Percentiles rank a stretch among this genome's conserved stretches.
phyloP scores from a whole-genome alignment of 306 rosid genomes.

The Begonia loranthoides region DNA sequence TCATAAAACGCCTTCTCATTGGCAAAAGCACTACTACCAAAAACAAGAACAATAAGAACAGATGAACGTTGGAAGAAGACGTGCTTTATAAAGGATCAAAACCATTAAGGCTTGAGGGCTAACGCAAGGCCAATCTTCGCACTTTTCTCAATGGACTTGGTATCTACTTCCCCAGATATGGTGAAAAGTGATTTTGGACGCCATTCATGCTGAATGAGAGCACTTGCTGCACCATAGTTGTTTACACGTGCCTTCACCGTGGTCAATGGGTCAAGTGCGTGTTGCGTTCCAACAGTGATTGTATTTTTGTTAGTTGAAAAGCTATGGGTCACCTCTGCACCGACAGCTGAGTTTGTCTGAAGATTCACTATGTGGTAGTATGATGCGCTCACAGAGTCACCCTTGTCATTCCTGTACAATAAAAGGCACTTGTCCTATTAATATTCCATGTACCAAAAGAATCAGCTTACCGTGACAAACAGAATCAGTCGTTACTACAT shows the following conservation, averaged over 20 bases:
- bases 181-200: slow-evolving; percentile 83
- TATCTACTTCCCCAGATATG: slow-evolving; percentile 85
- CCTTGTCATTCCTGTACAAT: slow-evolving; percentile 62
- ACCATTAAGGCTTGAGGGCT: slow-evolving; percentile 72
- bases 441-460: background rate
- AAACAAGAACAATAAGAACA: slow-evolving; percentile 5
- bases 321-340: slow-evolving; percentile 66
- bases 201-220: slow-evolving; percentile 94
- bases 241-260: slow-evolving; percentile 54
- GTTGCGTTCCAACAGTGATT: slow-evolving; percentile 65
- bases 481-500: background rate
- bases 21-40: slow-evolving; percentile 7
- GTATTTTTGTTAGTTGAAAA: slow-evolving; percentile 63
- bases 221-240: slow-evolving; percentile 57
- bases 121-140: slow-evolving; percentile 75
- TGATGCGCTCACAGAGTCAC: slow-evolving; percentile 60
- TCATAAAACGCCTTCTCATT: background rate
- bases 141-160: slow-evolving; percentile 74
- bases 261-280: slow-evolving; percentile 66
- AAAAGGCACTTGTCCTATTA: slow-evolving; percentile 8
- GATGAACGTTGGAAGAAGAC: slow-evolving; percentile 14
- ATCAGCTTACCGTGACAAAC: background rate
- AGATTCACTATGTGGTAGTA: slow-evolving; percentile 61
- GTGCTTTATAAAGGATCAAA: slow-evolving; percentile 12
- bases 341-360: slow-evolving; percentile 57